phyloP scores from a whole-genome alignment of 176 grass and related monocot genomes.

The Saccharum officinarum region DNA sequence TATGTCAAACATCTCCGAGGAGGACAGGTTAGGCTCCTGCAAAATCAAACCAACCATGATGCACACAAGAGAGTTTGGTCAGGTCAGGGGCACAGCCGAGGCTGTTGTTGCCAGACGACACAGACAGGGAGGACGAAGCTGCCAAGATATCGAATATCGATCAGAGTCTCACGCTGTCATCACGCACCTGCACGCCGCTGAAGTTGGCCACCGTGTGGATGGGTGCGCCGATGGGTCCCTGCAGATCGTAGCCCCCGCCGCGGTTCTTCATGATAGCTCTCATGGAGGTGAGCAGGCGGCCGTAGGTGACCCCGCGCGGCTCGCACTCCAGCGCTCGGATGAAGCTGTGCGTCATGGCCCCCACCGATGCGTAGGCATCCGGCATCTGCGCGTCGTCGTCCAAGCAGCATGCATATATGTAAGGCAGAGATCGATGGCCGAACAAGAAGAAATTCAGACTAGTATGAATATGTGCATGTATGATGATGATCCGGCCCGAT shows the following conservation, averaged over 20 bases:
- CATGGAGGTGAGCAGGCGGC: constrained; percentile 72
- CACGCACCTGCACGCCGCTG: constrained; percentile 60
- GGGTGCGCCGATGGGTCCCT: constrained; percentile 50
- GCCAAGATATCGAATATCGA: background rate
- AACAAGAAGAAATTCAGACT: background rate
- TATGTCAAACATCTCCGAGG: constrained; percentile 72
- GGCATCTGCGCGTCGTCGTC: constrained; percentile 16
- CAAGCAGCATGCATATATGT: background rate
- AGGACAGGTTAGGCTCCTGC: constrained; percentile 48
- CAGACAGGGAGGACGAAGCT: background rate
- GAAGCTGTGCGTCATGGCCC: constrained; percentile 96
- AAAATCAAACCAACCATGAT: background rate
- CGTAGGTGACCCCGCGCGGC: constrained; percentile 61
- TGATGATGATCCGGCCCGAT: background rate
- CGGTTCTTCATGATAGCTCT: constrained; percentile 45
- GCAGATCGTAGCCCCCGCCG: constrained; percentile 10
- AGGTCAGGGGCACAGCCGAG: background rate
- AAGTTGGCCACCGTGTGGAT: constrained; percentile 59
- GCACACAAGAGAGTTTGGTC: background rate
- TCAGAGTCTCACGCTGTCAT: background rate
- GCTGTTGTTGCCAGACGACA: background rate
- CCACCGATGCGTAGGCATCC: constrained; percentile 39
- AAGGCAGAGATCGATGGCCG: background rate
- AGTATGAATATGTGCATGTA: too few relatives aligned
- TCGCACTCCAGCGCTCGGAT: constrained; percentile 60